Evolutionary conservation across 306 rosid genomes (phyloP).

Genomic region (Casuarina equisetifolia): DNA sequence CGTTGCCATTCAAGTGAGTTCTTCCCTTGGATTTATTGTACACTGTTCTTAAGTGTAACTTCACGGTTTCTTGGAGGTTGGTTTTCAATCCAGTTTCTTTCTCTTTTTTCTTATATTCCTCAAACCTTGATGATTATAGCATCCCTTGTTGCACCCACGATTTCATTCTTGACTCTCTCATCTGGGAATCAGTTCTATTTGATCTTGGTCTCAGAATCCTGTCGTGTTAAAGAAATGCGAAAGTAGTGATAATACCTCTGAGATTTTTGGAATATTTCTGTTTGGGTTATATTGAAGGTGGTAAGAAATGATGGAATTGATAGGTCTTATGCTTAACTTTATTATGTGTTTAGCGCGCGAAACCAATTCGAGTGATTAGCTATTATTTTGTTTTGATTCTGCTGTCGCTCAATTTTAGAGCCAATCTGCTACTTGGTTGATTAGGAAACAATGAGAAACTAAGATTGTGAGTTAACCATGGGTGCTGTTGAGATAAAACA

Average conservation of each 20-base stretch:
- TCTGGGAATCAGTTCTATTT: neutral
- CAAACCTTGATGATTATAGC: neutral
- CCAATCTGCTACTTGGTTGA: neutral
- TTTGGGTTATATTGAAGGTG: neutral
- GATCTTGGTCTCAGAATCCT: neutral
- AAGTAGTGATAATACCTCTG: neutral
- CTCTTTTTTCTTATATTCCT: neutral
- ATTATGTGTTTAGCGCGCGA: neutral
- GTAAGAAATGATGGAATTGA: no score
- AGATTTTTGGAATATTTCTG: neutral
- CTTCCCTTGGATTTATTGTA: neutral
- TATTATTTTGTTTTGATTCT: neutral
- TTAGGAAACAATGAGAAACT: neutral
- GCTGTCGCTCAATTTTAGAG: neutral
- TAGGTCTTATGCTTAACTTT: neutral
- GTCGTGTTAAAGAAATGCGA: neutral
- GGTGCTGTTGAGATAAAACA: neutral
- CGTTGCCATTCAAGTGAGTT: neutral
- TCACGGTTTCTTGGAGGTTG: neutral
- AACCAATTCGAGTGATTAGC: neutral
- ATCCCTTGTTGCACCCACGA: neutral
- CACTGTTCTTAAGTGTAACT: neutral
- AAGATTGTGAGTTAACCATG: neutral
- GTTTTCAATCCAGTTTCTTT: neutral
- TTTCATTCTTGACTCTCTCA: neutral